phyloP scores from a whole-genome alignment of 441 rosid genomes.

The Aleurites moluccanus region DNA sequence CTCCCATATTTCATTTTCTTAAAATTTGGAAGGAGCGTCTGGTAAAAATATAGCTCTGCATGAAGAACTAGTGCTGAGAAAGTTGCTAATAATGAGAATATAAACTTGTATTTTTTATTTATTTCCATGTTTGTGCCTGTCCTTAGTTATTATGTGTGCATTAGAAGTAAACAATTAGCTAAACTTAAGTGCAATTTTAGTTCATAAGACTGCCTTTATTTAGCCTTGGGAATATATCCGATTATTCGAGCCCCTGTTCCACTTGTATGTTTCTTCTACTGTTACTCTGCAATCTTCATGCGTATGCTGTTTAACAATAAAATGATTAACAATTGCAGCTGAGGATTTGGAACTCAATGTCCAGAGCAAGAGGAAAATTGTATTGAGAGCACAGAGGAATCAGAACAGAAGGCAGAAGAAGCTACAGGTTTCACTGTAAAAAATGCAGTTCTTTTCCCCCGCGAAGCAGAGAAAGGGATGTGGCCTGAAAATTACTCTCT shows the following conservation, averaged over 20 bases:
- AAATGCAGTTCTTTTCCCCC: constrained; percentile 72
- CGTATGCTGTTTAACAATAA: not conserved
- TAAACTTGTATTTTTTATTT: not conserved
- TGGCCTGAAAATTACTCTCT: constrained; percentile 91
- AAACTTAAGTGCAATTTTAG: not conserved
- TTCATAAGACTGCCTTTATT: not conserved
- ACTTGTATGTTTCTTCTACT: not conserved
- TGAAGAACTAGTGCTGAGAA: not conserved
- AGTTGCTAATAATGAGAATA: not conserved
- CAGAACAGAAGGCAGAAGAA: constrained; percentile 28
- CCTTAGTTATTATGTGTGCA: no score
- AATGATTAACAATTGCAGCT: constrained; percentile 29
- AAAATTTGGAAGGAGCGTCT: not conserved
- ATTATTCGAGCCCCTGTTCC: not conserved
- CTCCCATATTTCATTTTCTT: not conserved
- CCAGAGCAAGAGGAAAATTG: constrained; percentile 39
- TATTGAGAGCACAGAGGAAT: constrained; percentile 27
- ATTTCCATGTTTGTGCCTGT: no score
- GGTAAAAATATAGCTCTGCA: not conserved
- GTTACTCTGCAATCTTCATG: not conserved
- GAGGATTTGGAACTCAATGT: constrained; percentile 63
- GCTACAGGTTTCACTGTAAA: constrained; percentile 68
- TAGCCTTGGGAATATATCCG: not conserved
- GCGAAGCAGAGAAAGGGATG: constrained; percentile 80
- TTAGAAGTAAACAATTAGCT: no score